phyloP scores from a whole-genome alignment of 2,329 filamentous ascomycete genomes.

The Microsporum canis region DNA sequence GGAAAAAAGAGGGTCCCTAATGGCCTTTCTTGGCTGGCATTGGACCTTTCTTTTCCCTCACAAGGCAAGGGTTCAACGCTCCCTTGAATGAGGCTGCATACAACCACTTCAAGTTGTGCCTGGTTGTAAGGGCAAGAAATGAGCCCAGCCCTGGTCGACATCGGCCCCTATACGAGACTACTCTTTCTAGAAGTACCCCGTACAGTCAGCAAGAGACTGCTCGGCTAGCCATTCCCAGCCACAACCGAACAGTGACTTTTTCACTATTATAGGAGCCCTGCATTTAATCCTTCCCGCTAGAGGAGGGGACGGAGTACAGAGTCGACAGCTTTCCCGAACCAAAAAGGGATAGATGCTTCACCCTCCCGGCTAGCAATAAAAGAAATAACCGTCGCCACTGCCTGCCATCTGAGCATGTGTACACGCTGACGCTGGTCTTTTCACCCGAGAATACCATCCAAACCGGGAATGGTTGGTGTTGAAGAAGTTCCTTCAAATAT shows the following conservation, averaged over 20 bases:
- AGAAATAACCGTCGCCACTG: neutral
- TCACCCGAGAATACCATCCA: neutral
- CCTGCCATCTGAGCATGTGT: neutral
- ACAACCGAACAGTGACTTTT: neutral
- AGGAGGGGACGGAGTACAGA: neutral
- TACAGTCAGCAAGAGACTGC: neutral
- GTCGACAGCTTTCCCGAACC: neutral
- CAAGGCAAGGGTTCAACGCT: neutral
- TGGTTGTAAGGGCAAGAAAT: constrained; percentile 1
- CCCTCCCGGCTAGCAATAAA: neutral
- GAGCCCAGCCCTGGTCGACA: neutral
- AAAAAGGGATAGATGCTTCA: neutral
- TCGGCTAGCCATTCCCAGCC: neutral
- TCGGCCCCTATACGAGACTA: neutral
- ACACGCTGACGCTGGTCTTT: neutral
- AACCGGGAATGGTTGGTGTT: neutral
- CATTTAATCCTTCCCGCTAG: neutral
- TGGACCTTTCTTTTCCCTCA: neutral
- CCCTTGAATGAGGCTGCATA: neutral
- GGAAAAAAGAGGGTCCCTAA: neutral
- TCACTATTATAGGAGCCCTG: neutral
- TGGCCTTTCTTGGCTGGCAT: neutral
- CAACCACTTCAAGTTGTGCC: neutral
- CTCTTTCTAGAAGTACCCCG: neutral
- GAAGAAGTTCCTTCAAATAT: neutral